Evolutionary conservation across 1,284 basidiomycete genomes (phyloP), one percentile per base, ranked within the genome.

Genomic region (Mycosarcoma maydis): DNA sequence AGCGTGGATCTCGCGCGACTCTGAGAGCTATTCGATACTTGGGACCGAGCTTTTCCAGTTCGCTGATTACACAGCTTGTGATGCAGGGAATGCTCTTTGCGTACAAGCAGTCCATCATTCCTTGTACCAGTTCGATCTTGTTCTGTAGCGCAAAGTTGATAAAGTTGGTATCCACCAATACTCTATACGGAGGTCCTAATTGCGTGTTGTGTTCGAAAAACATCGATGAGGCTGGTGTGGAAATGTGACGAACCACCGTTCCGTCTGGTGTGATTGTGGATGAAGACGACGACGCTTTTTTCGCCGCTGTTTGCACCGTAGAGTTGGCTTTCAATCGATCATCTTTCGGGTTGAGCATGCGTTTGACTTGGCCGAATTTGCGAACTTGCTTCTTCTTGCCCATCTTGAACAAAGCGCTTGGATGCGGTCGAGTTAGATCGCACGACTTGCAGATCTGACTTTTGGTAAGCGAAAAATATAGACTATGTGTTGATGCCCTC

Each of bases 31-130:
- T 89, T 24, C 96, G 88, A 83, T 97, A 99, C 76, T 92, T 90
- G 45, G 94, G 93, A 0, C 96, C 96, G 4, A 99, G 85, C 84
- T 98, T 98, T 83, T 99, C 96, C 76, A 99, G 84, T 82, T 99
- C 96, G 4, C 94, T 94, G 85, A 98, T 90, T 8, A 98, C 96
- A 78, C 96, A 99, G 82, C 97, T 94, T 17, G 96, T 97, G 24
- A 99, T 92, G 76, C 94, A 98, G 0, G 96, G 96, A 75, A 98
- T 98, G 82, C 94, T 95, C 85, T 98, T 98, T n/a, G 96, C 96
- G 83, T 92, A 98, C 13, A 99, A 85, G 77, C 94, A 97, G 82
- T 98, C 96, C 94, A 98, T 98, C 96, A 99, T 98, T 14, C 92
- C 94, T 78, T 91, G 90, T 19, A 98, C 87, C 41, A 98, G 87